Base-by-base conservation (phyloP, 2,329 filamentous ascomycete species). In the Aspergillus ibericus region DNA sequence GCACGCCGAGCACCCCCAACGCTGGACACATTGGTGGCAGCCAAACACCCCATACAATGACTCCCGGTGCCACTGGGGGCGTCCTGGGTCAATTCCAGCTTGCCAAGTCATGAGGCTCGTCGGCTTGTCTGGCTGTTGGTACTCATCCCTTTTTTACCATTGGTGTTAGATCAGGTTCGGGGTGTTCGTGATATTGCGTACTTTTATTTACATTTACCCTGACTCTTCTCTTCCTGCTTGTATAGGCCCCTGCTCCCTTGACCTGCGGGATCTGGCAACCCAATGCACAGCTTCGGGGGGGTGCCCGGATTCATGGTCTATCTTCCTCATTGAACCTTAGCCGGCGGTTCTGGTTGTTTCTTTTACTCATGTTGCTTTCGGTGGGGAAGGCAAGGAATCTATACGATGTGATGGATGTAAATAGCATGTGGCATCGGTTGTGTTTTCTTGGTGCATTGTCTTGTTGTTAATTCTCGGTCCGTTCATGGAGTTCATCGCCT, bases 61-160 rank as follows among this genome's bases (percentile, higher is more conserved):
- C 91, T 7, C 91, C 91, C 1, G 90, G 91, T 25, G 88, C 86
- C 18, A 86, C 86, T 2, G 87, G 87, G 25, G 89, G 90, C 53
- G 86, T 88, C 22, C 92, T 93, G 79, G 91, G 91, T 49, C 85
- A 82, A 71, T 93, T 93, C 65, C 75, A 76, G 49, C 61, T 70
- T 50, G 66, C 64, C 32, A 73, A 73, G 63, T 65, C 65, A 57
- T 75, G 62, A 70, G 62, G 25, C 47, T 54, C 27, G 42, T 54
- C 18, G 34, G 10, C 34, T 29, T 7, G 15, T 44, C 27, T 48
- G 27, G 15, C 53, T 38, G 50, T 38, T 27, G 38, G 22, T 34
- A 29, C 22, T 49, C 22, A 35, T 53, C 35, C 54, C 27, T 35
- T 44, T 55, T 53, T 35, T 56, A 22, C 22, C 18, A 20, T 25